Percentiles rank a stretch among this genome's conserved stretches.
phyloP scores from a whole-genome alignment of 2,329 filamentous ascomycete genomes.

The Fusarium irregulare region DNA sequence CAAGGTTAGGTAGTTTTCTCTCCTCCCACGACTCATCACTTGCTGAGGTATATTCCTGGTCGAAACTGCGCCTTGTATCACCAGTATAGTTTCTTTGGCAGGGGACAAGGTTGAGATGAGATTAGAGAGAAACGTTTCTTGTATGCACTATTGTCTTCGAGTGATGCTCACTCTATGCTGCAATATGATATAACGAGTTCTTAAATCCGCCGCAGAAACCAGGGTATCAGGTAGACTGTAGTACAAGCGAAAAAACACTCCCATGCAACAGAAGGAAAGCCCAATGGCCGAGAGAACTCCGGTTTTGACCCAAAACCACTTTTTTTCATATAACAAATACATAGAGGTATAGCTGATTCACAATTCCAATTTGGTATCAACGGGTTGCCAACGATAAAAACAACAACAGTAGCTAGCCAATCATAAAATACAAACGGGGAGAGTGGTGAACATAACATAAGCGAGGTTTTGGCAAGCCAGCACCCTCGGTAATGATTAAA shows the following conservation, averaged over 20 bases:
- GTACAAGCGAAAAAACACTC: slow-evolving; percentile 14
- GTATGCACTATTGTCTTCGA: slow-evolving; percentile 13
- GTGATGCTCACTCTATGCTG: slow-evolving; percentile 20
- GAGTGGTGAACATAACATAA: slow-evolving; percentile 1
- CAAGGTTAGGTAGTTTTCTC: slow-evolving; percentile 8
- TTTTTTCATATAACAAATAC: slow-evolving; percentile 17
- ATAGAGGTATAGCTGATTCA: slow-evolving; percentile 10
- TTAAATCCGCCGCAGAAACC: slow-evolving; percentile 17
- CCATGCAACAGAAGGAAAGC: slow-evolving; percentile 18
- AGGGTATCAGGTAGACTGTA: slow-evolving; percentile 39
- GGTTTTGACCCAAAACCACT: slow-evolving; percentile 8
- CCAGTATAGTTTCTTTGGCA: background rate
- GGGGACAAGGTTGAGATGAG: background rate
- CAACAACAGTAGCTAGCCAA: background rate
- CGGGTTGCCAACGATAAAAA: slow-evolving; percentile 14
- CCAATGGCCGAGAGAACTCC: slow-evolving; percentile 30
- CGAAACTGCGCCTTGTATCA: slow-evolving; percentile 1
- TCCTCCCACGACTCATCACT: slow-evolving; percentile 21
- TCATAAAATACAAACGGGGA: slow-evolving; percentile 4
- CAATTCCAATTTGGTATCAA: slow-evolving; percentile 42
- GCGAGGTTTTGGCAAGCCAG: background rate
- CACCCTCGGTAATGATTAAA: background rate
- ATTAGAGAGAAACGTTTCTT: background rate
- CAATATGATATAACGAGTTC: slow-evolving; percentile 7
- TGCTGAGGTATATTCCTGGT: background rate